A percentile compares a stretch with the other conserved stretches of the same genome.
Conservation (phyloP, 1,139 yeast genomes). For the Candida tunisiensis region DNA sequence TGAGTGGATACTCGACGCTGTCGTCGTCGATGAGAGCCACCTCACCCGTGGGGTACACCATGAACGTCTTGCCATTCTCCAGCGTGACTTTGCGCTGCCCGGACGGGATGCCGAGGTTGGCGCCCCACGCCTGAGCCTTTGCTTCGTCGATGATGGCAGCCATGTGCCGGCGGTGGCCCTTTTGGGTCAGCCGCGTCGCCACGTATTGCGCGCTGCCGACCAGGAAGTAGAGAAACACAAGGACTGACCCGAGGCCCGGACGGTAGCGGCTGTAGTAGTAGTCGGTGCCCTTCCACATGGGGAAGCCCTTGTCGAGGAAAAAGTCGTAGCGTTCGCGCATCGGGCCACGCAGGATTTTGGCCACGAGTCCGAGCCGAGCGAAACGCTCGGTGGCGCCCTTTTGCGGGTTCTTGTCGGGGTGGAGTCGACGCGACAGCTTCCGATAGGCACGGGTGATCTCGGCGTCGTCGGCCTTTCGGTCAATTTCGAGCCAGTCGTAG, state of each 20-base stretch:
- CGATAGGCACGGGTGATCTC: slow-evolving; percentile 65
- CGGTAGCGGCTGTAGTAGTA: slow-evolving; percentile 22
- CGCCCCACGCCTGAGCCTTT: slow-evolving; percentile 32
- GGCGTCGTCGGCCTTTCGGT: slow-evolving; percentile 27
- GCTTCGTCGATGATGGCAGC: slow-evolving; percentile 17
- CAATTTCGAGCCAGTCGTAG: slow-evolving; percentile 30
- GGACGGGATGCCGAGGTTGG: slow-evolving; percentile 12
- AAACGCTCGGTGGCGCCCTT: slow-evolving; percentile 35
- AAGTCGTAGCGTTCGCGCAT: slow-evolving; percentile 70
- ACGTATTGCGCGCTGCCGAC: slow-evolving; percentile 42
- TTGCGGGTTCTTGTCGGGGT: slow-evolving; percentile 51
- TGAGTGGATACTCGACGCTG: slow-evolving; percentile 20
- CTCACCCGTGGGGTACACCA: slow-evolving; percentile 52
- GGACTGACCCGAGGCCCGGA: slow-evolving; percentile 38
- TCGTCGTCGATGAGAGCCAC: slow-evolving; percentile 46
- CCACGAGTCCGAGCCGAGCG: slow-evolving; percentile 58
- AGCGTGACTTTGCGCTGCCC: slow-evolving; percentile 20
- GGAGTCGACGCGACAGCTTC: slow-evolving; percentile 50
- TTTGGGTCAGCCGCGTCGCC: slow-evolving; percentile 19
- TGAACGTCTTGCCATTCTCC: slow-evolving; percentile 38
- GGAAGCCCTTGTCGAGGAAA: slow-evolving; percentile 74
- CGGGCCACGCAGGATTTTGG: slow-evolving; percentile 50
- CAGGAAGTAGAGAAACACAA: slow-evolving; percentile 30
- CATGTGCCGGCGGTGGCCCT: slow-evolving; percentile 44
- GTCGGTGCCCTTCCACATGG: slow-evolving; percentile 41